These are phyloP conservation scores for Sphagnum contortum DNA, from an alignment of 225 moss, liverwort and hornwort species.

Conservation along the genomic window DNA sequence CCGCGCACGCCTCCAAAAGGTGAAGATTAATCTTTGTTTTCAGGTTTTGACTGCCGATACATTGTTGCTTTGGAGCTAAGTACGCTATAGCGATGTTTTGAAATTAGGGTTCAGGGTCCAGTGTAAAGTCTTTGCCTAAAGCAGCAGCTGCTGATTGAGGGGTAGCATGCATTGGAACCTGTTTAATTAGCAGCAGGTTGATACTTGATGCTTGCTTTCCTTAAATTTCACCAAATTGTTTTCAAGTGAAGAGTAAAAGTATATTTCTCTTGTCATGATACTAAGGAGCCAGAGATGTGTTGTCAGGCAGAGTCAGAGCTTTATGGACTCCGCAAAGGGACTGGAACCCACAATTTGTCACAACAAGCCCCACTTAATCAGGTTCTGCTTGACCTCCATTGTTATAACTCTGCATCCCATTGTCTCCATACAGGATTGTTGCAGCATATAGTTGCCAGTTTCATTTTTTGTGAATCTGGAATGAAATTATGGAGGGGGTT, in stretches of 20 bases:
- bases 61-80: neutral
- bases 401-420: neutral
- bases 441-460: neutral
- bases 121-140: neutral
- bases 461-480: neutral
- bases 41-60: neutral
- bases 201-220: neutral
- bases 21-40: constrained; percentile 6
- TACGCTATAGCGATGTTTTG: neutral
- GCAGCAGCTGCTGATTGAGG: neutral
- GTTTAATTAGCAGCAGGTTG: neutral
- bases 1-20: constrained; percentile 65
- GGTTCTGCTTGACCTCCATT: constrained; percentile 10
- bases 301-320: constrained; percentile 78
- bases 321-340: constrained; percentile 45
- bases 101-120: neutral
- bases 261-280: neutral
- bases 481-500: neutral
- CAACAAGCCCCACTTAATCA: constrained; percentile 53
- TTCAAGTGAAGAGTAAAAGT: neutral
- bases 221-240: neutral
- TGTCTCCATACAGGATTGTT: neutral
- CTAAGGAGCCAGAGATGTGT: constrained; percentile 10
- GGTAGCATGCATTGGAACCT: neutral
- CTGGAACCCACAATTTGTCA: constrained; percentile 32